A percentile compares a stretch with the other conserved stretches of the same genome.
Evolutionary conservation across 352 stramenopile genomes (phyloP).

Genomic region (Pelagophyceae sp.): DNA sequence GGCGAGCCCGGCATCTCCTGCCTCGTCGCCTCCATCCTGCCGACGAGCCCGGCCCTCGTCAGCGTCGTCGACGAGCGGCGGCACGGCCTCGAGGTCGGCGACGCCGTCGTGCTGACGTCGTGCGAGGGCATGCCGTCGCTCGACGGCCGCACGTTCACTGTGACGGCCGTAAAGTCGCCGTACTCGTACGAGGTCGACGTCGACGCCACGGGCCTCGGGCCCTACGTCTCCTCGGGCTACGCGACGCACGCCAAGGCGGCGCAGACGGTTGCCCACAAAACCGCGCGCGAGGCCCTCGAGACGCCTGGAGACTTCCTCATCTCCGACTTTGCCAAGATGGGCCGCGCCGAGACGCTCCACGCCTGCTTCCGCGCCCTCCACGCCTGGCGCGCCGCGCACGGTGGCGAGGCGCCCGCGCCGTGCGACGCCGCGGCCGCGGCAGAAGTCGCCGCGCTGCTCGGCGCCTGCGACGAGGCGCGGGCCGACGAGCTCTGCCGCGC

Average conservation of each 20-base stretch:
- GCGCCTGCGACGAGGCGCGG: slow-evolving; percentile 56
- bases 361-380: slow-evolving; percentile 47
- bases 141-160: slow-evolving; percentile 27
- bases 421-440: slow-evolving; percentile 67
- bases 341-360: slow-evolving; percentile 60
- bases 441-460: slow-evolving; percentile 67
- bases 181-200: slow-evolving; percentile 13
- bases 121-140: slow-evolving; percentile 79
- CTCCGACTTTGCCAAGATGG: slow-evolving; percentile 95
- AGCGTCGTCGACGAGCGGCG: slow-evolving; percentile 94
- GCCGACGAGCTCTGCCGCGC: slow-evolving; percentile 45
- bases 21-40: slow-evolving; percentile 84
- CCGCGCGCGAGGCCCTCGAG: slow-evolving; percentile 64
- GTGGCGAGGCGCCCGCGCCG: slow-evolving; percentile 66
- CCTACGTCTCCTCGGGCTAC: slow-evolving; percentile 61
- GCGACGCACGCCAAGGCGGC: slow-evolving; percentile 89
- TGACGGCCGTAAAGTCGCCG: neutral
- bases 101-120: slow-evolving; percentile 89
- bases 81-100: slow-evolving; percentile 90
- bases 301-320: slow-evolving; percentile 88
- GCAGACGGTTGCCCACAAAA: slow-evolving; percentile 75
- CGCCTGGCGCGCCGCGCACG: slow-evolving; percentile 53
- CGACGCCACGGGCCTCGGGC: slow-evolving; percentile 34
- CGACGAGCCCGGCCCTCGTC: slow-evolving; percentile 62
- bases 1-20: slow-evolving; percentile 79